Evolutionary conservation across 2,329 filamentous ascomycete species (phyloP), one percentile per base, ranked within the genome.

Genomic region (Leptodontidium sp.): DNA sequence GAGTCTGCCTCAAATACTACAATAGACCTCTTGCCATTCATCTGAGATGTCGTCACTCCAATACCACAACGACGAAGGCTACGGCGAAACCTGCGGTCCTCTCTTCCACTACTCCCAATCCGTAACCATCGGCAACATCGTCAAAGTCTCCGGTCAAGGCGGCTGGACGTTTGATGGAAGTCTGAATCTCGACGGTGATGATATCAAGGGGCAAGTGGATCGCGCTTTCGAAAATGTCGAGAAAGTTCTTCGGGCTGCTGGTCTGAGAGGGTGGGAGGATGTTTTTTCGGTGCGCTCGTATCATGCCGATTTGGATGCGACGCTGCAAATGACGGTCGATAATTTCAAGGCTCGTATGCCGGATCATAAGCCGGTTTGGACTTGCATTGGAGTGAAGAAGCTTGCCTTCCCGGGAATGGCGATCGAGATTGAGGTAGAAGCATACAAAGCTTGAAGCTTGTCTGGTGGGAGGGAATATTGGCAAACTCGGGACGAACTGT

Each of bases 61-160:
- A 32, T 57, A 12, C 21, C 6, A 8, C 21, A 32, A 57, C 26
- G 21, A 32, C 17, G 52, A 57, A 17, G 52, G 52, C 21, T 26
- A 26, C 29, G 52, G 21, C 52, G 21, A n/a, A 17, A 57, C 24
- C 17, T 21, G 52, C 52, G 29, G 14, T 26, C 52, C 52, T 32
- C 15, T 15, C 52, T 57, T 26, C 52, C 52, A 57, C 52, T 57
- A 57, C 52, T 57, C 52, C 7, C 52, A 57, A 57, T 8, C 21
- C 5, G 52, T 57, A 8, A 35, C 15, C 15, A 8, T 57, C 52
- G 29, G 52, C 29, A 35, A 35, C 24, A 57, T 32, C n/a, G 52
- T 57, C 52, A 57, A 57, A 24, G 5, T 26, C n/a, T 57, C 21
- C 15, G 52, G 21, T 6, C 21, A 32, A 24, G 52, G 21, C 24